A percentile compares a stretch with the other conserved stretches of the same genome.
These are phyloP conservation scores for Paramecium biaurelia DNA, from an alignment of 73 alveolate species.

Conservation along the genomic window DNA sequence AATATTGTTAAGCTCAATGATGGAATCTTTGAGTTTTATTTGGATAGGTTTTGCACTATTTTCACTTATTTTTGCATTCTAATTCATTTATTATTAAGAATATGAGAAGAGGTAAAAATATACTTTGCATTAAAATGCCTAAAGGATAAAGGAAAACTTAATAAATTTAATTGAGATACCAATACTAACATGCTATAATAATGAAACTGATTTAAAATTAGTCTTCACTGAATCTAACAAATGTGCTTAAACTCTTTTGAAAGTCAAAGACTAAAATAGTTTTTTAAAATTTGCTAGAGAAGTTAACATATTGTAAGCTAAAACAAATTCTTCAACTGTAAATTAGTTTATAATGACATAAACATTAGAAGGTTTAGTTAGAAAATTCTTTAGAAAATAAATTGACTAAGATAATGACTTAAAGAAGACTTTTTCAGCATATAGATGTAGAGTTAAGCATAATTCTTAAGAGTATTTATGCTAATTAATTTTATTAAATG, in stretches of 20 bases:
- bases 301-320: not conserved
- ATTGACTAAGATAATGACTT: not conserved
- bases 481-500: not conserved
- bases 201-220: not conserved
- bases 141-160: conserved; percentile 4
- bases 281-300: not conserved
- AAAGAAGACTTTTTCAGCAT: not conserved
- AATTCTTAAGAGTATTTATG: not conserved
- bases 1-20: not conserved
- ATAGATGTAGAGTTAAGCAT: not conserved
- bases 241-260: not conserved
- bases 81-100: not conserved
- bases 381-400: not conserved
- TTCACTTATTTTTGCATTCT: not conserved
- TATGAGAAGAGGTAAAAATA: conserved; percentile 12
- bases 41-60: conserved; percentile 3
- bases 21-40: not conserved
- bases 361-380: not conserved
- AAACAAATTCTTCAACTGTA: not conserved
- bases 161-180: not conserved
- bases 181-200: not conserved
- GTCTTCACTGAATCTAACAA: not conserved
- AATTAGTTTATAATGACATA: not conserved
- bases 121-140: not conserved
- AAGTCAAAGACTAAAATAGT: not conserved